Conservation (phyloP, 176 grass and related monocot genomes). For the Phoenix roebelenii region DNA sequence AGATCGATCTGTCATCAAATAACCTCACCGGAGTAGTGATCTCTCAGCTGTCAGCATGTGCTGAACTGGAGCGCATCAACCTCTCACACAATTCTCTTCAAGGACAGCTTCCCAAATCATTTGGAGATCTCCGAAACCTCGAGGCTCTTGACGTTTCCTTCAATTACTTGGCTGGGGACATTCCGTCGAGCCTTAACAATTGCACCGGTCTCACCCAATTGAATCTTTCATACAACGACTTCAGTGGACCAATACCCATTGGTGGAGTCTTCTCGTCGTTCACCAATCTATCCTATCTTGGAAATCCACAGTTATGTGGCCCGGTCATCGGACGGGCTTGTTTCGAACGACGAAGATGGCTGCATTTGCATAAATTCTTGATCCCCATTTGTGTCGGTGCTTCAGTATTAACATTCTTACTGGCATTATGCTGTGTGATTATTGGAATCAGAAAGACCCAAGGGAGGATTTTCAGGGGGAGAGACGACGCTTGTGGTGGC, state of each 20-base stretch:
- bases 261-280: constrained; percentile 36
- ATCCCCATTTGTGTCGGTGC: constrained; percentile 19
- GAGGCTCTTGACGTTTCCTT: constrained; percentile 48
- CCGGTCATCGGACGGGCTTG: constrained; percentile 18
- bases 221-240: constrained; percentile 77
- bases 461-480: constrained; percentile 16
- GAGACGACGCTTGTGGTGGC: constrained; percentile 24
- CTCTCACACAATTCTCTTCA: constrained; percentile 63
- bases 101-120: constrained; percentile 17
- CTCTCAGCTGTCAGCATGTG: constrained; percentile 21
- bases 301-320: constrained; percentile 54
- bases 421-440: constrained; percentile 36
- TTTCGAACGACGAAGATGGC: constrained; percentile 12
- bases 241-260: constrained; percentile 45
- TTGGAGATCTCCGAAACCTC: constrained; percentile 37
- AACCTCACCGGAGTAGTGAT: constrained; percentile 40
- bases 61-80: constrained; percentile 36
- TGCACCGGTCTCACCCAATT: constrained; percentile 35
- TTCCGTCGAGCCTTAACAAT: constrained; percentile 39
- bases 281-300: constrained; percentile 45
- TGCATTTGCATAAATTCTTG: constrained; percentile 47
- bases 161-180: constrained; percentile 60
- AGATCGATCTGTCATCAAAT: constrained; percentile 69
- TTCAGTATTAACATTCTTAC: constrained; percentile 33
- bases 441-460: constrained; percentile 37